Percentiles rank a stretch among this genome's conserved stretches.
phyloP scores from a whole-genome alignment of 345 rosid species.

The Gossypium ekmanianum region DNA sequence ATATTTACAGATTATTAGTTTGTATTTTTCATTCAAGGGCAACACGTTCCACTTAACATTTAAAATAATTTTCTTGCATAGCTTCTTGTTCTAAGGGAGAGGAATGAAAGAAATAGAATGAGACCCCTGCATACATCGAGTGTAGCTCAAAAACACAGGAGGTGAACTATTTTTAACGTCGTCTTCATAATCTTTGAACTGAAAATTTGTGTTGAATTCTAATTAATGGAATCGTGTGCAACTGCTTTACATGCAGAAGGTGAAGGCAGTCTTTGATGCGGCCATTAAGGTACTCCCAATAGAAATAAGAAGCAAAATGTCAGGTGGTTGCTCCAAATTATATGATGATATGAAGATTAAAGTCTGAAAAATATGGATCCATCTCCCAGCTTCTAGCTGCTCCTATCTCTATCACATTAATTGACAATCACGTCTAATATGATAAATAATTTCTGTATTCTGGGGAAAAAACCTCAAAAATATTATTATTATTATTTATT shows the following conservation, averaged over 20 bases:
- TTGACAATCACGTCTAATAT: too few species aligned
- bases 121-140: slow-evolving; percentile 82
- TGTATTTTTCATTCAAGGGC: not conserved
- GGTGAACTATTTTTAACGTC: slow-evolving; percentile 31
- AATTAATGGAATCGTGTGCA: not conserved
- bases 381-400: not conserved
- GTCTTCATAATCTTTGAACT: not conserved
- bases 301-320: slow-evolving; percentile 18
- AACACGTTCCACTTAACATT: not conserved
- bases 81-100: slow-evolving; percentile 58
- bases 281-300: slow-evolving; percentile 21
- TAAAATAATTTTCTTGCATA: not conserved
- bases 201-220: slow-evolving; percentile 8
- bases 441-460: too few species aligned
- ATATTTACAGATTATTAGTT: not conserved
- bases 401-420: too few species aligned
- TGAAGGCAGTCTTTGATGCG: slow-evolving; percentile 19
- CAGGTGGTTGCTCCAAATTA: slow-evolving; percentile 11
- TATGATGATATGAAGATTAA: slow-evolving; percentile 1
- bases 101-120: slow-evolving; percentile 81
- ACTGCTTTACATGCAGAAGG: slow-evolving; percentile 15
- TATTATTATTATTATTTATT: too few species aligned
- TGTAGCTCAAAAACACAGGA: slow-evolving; percentile 93
- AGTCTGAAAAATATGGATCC: not conserved
- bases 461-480: too few species aligned